These are phyloP conservation scores for Talaromyces verruculosus DNA, from an alignment of 2,329 filamentous ascomycete genomes.

Conservation along the genomic window DNA sequence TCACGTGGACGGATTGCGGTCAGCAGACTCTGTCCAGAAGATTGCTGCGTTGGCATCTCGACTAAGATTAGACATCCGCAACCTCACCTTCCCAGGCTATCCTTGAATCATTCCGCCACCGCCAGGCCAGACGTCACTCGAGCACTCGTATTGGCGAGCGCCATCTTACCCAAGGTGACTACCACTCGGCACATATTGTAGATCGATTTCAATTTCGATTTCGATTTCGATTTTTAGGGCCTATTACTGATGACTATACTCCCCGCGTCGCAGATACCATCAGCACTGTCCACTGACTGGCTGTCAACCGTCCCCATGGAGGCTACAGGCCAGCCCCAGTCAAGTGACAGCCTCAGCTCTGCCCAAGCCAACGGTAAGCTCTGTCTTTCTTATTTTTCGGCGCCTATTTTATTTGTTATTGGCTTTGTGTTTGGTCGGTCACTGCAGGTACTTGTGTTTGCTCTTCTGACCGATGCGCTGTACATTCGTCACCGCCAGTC, in stretches of 20 bases:
- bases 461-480: constrained; percentile 19
- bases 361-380: constrained; percentile 14
- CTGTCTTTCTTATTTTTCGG: background rate
- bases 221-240: background rate
- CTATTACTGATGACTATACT: background rate
- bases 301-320: constrained; percentile 12
- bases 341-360: constrained; percentile 17
- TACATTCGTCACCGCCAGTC: constrained; percentile 18
- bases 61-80: constrained; percentile 8
- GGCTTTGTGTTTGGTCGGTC: background rate
- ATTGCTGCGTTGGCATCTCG: constrained; percentile 22
- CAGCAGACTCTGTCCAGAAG: constrained; percentile 14
- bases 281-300: constrained; percentile 10
- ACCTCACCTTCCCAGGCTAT: background rate
- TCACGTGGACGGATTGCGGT: constrained; percentile 10
- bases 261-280: background rate
- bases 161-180: background rate
- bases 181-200: constrained; percentile 1
- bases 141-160: constrained; percentile 3
- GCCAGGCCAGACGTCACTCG: background rate
- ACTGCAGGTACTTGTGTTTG: constrained; percentile 13
- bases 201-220: constrained; percentile 1
- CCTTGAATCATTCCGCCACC: constrained; percentile 3
- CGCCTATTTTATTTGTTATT: constrained; percentile 9
- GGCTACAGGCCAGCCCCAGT: constrained; percentile 11